Percentiles rank a stretch among this genome's conserved stretches.
Evolutionary conservation across 2,329 filamentous ascomycete genomes (phyloP).

Genomic region (Neofusicoccum umdonicola): DNA sequence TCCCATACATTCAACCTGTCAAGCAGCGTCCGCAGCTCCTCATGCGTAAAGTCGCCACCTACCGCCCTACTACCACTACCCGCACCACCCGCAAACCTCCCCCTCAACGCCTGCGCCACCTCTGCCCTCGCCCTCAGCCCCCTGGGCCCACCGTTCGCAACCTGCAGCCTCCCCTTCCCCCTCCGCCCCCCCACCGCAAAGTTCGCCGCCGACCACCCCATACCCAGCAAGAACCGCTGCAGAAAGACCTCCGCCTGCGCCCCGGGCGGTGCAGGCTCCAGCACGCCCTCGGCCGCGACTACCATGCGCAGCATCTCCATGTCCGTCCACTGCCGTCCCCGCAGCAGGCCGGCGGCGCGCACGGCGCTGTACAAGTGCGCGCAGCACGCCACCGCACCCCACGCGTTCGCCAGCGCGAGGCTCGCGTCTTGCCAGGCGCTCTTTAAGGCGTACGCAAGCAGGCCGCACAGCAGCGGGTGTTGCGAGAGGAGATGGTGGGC

Average conservation of each 20-base stretch:
- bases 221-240: conserved; percentile 29
- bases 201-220: no score
- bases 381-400: conserved; percentile 39
- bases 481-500: conserved; percentile 18
- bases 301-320: conserved; percentile 35
- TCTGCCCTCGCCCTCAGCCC: no score
- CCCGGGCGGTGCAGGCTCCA: conserved; percentile 31
- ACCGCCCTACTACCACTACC: no score
- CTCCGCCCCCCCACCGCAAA: no score
- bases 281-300: no score
- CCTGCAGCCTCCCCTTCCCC: no score
- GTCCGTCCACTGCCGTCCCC: conserved; percentile 36
- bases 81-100: no score
- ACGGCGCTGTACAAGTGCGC: conserved; percentile 47
- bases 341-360: conserved; percentile 27
- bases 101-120: no score
- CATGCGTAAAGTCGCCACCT: no score
- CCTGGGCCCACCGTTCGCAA: no score
- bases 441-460: conserved; percentile 39
- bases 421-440: conserved; percentile 29
- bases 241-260: conserved; percentile 32
- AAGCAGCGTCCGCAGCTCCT: no score
- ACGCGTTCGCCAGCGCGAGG: conserved; percentile 36
- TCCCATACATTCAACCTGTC: no score
- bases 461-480: conserved; percentile 33